Base-by-base conservation (phyloP, 768 basidiomycete species). In the Tulasnella calospora region DNA sequence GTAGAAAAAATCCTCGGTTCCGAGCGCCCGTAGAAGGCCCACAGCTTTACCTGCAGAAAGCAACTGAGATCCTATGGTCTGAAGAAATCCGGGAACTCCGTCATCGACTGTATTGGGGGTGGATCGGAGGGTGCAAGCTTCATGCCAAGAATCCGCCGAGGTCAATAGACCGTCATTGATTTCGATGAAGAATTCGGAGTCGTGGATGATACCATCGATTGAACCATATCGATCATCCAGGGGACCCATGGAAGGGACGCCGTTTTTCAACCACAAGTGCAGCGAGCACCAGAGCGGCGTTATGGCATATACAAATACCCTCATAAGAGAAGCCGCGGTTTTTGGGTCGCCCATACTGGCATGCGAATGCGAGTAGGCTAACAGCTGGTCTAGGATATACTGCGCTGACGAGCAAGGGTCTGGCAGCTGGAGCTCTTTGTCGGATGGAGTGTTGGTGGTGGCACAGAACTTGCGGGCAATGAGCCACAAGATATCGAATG, bases 141-240 rank as follows among this genome's bases (percentile, higher is more conserved):
- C 90, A 40, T 87, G 85, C 94, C 94, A 95, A 82, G 94, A 94
- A 77, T 94, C 92, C 7, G 81, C 0, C 90, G 91, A 81, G 92
- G 91, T 81, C 89, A 79, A 44, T 83, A 78, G 12, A 79, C 77
- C 85, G 27, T 90, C 90, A 81, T 88, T 93, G 79, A 89, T 88
- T 81, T 92, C 91, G 70, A 95, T 89, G 83, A 95, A 94, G 84
- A 94, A 94, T 81, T 95, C 94, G 15, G 91, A 90, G 27, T 91
- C 90, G 1, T 21, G 40, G 91, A 85, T 35, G 80, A 78, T 30
- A 10, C 71, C 74, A 46, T 36, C 47, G 23, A 36, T 35, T 21
- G 38, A 38, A 27, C 67, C 13, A 23, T 40, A 70, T 17, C 33
- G 57, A 4, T 86, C 86, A 72, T 84, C 85, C 19, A 83, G 82